Evolutionary conservation across 495 filamentous ascomycete species (phyloP), one percentile per base, ranked within the genome.

Genomic region (Hypoxylon crocopeplum): DNA sequence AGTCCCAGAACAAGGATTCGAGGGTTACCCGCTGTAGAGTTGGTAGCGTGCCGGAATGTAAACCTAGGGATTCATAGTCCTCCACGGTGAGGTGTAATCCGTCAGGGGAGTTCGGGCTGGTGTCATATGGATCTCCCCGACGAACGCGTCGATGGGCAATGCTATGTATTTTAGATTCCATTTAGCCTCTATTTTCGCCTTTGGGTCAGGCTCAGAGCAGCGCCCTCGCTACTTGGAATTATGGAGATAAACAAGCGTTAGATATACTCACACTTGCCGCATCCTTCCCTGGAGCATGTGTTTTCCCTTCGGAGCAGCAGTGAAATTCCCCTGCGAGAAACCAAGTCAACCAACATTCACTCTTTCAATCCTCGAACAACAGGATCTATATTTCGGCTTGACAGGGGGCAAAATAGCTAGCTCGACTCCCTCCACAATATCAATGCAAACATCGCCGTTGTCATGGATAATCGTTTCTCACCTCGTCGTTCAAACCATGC

Each of bases 1-100:
- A 53, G 50, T 72, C 66, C 70, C 70, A 72, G 44, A 70, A 69
- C 12, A 50, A 62, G 36, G 66, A 70, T 49, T 72, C 70, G 20
- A 55, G 68, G 10, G 70, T 72, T 3, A 67, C 61, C 7, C 70
- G 62, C 17, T 56, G 58, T 40, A 69, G 17, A 19, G 62, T 63
- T 8, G 69, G 62, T 17, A 72, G 33, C 8, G 70, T 72, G 7
- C 56, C 66, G 0, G 70, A 63, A 25, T 72, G 70, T 40, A 72
- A 41, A 8, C 55, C 61, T n/a, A 72, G 34, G 21, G 68, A 58
- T 22, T 69, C 54, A 38, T 60, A 71, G 21, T 72, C 70, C 6
- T 68, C 63, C 1, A 60, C 50, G 1, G 59, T 69, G 5, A 72
- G 54, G 30, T 69, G 38, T 7, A 72, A 24, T 5, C 70, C 70